These are phyloP conservation scores for Colletotrichum somersetense DNA, from an alignment of 2,329 filamentous ascomycete genomes.

Conservation along the genomic window DNA sequence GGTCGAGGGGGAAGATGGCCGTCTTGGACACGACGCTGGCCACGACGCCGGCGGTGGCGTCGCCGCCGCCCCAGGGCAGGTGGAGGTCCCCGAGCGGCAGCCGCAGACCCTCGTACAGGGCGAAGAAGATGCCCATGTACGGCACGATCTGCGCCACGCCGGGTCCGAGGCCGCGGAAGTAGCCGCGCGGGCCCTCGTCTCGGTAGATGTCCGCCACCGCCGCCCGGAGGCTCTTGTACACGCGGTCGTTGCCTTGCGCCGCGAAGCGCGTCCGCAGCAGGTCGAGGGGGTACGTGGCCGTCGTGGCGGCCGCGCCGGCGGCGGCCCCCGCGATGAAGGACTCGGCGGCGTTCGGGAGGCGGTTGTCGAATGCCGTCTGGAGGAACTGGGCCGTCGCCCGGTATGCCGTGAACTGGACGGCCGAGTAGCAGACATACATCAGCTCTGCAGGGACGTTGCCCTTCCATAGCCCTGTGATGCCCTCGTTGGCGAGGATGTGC, in stretches of 20 bases:
- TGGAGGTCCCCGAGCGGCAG: constrained; percentile 66
- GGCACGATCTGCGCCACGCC: constrained; percentile 90
- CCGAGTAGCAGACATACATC: constrained; percentile 92
- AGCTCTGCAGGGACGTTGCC: constrained; percentile 96
- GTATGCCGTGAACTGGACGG: constrained; percentile 91
- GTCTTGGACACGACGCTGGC: constrained; percentile 90
- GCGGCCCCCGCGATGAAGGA: constrained; percentile 87
- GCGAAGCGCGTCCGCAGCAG: constrained; percentile 94
- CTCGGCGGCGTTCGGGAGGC: constrained; percentile 75
- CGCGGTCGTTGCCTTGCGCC: constrained; percentile 84
- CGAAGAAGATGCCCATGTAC: constrained; percentile 98
- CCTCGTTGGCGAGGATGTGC: constrained; percentile 84
- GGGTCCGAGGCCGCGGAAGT: constrained; percentile 88
- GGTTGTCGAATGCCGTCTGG: constrained; percentile 56
- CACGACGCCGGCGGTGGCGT: constrained; percentile 84
- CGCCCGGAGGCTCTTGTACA: constrained; percentile 80
- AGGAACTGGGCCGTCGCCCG: constrained; percentile 79
- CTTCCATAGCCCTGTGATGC: constrained; percentile 92
- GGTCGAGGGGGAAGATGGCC: constrained; percentile 90
- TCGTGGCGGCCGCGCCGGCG: constrained; percentile 86
- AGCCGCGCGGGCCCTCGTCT: constrained; percentile 82
- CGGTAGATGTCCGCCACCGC: constrained; percentile 80
- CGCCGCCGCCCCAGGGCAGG: constrained; percentile 80
- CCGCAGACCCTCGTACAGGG: constrained; percentile 84
- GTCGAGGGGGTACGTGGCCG: constrained; percentile 91